Evolutionary conservation across 2,329 filamentous ascomycete genomes (phyloP).

Genomic region (Penicillium sp.): DNA sequence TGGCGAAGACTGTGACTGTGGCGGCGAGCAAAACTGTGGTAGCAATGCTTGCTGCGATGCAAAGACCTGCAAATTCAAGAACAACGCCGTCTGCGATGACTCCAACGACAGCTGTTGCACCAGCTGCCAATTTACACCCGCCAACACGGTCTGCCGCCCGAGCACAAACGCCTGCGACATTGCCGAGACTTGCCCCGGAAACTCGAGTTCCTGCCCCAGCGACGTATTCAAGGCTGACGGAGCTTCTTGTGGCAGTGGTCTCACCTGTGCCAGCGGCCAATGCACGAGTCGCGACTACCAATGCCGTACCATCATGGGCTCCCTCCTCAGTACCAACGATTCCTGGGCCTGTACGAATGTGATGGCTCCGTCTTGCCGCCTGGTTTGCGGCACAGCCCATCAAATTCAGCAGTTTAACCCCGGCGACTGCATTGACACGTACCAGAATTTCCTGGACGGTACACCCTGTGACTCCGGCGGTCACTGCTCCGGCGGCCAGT

Average conservation of each 20-base stretch:
- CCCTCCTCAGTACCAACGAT: slow-evolving; percentile 73
- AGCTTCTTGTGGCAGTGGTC: slow-evolving; percentile 70
- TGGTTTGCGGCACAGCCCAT: slow-evolving; percentile 76
- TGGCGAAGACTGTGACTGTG: slow-evolving; percentile 96
- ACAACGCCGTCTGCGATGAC: slow-evolving; percentile 74
- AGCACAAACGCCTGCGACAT: slow-evolving; percentile 85
- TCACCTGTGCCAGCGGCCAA: slow-evolving; percentile 87
- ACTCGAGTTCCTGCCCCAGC: slow-evolving; percentile 71
- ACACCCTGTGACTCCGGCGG: slow-evolving; percentile 84
- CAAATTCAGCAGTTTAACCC: slow-evolving; percentile 72
- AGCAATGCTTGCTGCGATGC: slow-evolving; percentile 83
- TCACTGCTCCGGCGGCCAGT: slow-evolving; percentile 77
- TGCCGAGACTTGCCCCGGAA: slow-evolving; percentile 80
- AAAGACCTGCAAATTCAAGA: slow-evolving; percentile 82
- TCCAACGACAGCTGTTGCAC: slow-evolving; percentile 56
- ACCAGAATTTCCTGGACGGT: slow-evolving; percentile 93
- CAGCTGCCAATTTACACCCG: slow-evolving; percentile 53
- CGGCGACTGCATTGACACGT: slow-evolving; percentile 58
- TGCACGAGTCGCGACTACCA: slow-evolving; percentile 92
- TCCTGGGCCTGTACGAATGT: slow-evolving; percentile 77
- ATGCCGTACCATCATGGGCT: slow-evolving; percentile 83
- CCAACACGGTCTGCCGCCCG: slow-evolving; percentile 77
- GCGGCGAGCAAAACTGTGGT: slow-evolving; percentile 73
- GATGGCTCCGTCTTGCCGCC: slow-evolving; percentile 64
- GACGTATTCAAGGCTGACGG: slow-evolving; percentile 75